Percentiles rank a stretch among this genome's conserved stretches.
These are phyloP conservation scores for Phalaenopsis hybrid DNA, from an alignment of 116 monocot species.

Conservation along the genomic window DNA sequence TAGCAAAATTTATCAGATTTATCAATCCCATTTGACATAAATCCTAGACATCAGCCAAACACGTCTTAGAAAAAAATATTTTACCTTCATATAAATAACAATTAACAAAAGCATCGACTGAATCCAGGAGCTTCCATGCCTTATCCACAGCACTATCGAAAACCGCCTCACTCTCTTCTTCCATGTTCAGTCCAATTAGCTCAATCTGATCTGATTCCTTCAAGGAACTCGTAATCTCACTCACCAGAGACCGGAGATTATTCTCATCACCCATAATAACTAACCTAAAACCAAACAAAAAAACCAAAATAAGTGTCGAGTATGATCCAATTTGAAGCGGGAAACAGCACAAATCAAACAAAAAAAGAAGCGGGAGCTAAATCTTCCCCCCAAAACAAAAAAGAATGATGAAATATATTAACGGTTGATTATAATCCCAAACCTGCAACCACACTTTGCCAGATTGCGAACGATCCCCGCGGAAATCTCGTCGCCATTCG, in stretches of 20 bases:
- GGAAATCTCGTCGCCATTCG: conserved; percentile 34
- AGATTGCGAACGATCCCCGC: conserved; percentile 36
- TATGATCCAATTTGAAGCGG: too few relatives aligned
- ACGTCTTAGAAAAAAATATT: too few relatives aligned
- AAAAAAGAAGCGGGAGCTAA: too few relatives aligned
- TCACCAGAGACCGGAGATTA: conserved; percentile 28
- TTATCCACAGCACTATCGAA: conserved; percentile 59
- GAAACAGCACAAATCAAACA: too few relatives aligned
- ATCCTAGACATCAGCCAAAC: too few relatives aligned
- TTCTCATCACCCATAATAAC: conserved; percentile 69
- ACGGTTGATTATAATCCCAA: too few relatives aligned
- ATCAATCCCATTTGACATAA: too few relatives aligned
- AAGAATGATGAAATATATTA: too few relatives aligned
- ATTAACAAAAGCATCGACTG: conserved; percentile 74
- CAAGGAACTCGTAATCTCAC: conserved; percentile 28
- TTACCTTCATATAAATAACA: conserved; percentile 75
- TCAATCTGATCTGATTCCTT: conserved; percentile 23
- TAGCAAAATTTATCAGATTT: too few relatives aligned
- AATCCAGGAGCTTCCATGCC: conserved; percentile 53
- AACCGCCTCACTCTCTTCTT: conserved; percentile 40
- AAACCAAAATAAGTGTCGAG: background rate
- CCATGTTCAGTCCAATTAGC: conserved; percentile 58
- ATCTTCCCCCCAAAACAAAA: too few relatives aligned
- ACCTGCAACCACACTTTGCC: conserved; percentile 51
- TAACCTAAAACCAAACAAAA: conserved; percentile 27